Evolutionary conservation across 345 rosid species (phyloP).

Genomic region (Salix dunnii): DNA sequence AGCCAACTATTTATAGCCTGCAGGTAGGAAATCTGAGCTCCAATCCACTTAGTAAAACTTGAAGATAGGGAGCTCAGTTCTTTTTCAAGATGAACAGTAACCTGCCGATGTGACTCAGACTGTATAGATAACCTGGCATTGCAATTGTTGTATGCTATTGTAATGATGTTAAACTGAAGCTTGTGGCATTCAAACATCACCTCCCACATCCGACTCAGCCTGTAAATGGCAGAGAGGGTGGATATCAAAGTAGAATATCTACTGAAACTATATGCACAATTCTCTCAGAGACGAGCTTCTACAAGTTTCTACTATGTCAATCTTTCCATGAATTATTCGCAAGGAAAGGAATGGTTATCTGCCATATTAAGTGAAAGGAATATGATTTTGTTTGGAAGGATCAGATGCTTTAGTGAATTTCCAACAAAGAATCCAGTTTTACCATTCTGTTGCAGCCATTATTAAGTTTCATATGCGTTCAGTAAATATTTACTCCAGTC

Average conservation of each 20-base stretch:
- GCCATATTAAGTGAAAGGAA: not conserved
- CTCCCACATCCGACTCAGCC: constrained; percentile 95
- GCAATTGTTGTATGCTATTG: constrained; percentile 43
- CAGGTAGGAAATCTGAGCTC: constrained; percentile 65
- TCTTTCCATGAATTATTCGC: not conserved
- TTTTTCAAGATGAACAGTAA: constrained; percentile 57
- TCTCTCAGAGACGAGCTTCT: not conserved
- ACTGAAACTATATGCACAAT: not conserved
- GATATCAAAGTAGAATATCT: not conserved
- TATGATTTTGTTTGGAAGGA: not conserved
- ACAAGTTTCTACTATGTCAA: not conserved
- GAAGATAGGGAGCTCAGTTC: constrained; percentile 57
- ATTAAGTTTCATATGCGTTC: not conserved
- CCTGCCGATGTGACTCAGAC: constrained; percentile 65
- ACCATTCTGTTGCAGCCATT: not conserved
- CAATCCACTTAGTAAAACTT: constrained; percentile 74
- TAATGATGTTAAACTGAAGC: constrained; percentile 59
- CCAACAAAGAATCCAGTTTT: not conserved
- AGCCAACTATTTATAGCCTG: constrained; percentile 71
- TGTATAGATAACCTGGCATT: constrained; percentile 44
- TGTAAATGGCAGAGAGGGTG: constrained; percentile 25
- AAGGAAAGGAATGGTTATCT: not conserved
- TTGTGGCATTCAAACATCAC: constrained; percentile 86
- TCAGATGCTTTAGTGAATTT: not conserved
- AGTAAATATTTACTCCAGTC: not conserved